Evolutionary conservation across 345 rosid species (phyloP).

Genomic region (Eucalyptus marginata): DNA sequence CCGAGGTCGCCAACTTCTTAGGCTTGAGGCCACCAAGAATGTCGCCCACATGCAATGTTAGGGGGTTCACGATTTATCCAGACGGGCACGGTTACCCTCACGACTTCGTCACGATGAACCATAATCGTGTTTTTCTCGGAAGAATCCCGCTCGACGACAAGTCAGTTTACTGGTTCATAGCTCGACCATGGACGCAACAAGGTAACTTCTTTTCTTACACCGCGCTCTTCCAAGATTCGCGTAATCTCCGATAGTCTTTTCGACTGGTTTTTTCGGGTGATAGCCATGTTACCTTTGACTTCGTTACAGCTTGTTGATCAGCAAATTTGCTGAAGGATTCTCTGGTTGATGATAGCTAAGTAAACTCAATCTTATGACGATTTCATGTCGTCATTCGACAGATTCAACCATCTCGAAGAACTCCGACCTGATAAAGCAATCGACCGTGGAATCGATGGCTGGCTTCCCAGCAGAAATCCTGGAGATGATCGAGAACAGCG

Average conservation of each 20-base stretch:
- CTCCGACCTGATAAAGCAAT: neutral
- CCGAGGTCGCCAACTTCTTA: neutral
- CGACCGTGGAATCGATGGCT: neutral
- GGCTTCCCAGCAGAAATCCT: neutral
- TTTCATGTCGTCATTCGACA: neutral
- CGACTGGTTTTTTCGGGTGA: neutral
- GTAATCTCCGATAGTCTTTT: neutral
- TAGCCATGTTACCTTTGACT: neutral
- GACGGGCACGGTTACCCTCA: neutral
- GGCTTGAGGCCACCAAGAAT: neutral
- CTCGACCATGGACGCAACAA: neutral
- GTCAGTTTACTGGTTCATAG: constrained; percentile 9
- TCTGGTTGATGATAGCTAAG: neutral
- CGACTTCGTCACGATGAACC: neutral
- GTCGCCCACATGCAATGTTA: neutral
- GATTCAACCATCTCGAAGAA: neutral
- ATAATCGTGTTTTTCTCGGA: neutral
- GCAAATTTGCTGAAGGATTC: neutral
- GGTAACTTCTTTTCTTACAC: neutral
- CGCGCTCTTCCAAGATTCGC: neutral
- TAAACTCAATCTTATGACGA: neutral
- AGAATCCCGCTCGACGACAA: neutral
- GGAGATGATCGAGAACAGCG: neutral
- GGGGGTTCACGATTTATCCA: neutral
- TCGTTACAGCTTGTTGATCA: neutral